Base-by-base conservation (phyloP, 1,284 basidiomycete genomes). In the Xerocomus nothofagi region DNA sequence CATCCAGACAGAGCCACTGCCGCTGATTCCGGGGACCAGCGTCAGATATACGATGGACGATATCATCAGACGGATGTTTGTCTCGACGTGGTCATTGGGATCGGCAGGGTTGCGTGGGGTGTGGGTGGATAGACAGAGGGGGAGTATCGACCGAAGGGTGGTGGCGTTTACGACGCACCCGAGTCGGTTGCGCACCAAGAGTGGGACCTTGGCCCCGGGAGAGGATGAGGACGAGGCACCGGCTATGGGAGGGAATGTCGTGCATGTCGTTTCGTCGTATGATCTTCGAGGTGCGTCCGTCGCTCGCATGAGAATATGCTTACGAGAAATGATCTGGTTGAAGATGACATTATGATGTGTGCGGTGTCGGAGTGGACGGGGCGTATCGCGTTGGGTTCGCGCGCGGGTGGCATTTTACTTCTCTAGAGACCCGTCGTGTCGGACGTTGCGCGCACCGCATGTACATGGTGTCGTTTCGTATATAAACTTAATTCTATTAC, bases 41-140 rank as follows among this genome's bases (percentile, higher is more conserved):
- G 20, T 34, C 1, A 30, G 23, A 15, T 37, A 44, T 3, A 37
- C 44, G 9, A 12, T 33, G 15, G 30, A 34, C 5, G 39, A 47
- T 6, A 34, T 54, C 0, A 12, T 45, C 15, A 42, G 69, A 10
- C 68, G 66, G 14, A 72, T 70, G 10, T 79, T 79, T 49, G 68
- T 80, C 24, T 72, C 72, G n/a, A 57, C 77, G 14, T 73, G 71
- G 54, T 64, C 70, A 3, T 56, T 82, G 3, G 79, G 80, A 0
- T 62, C 69, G 0, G 65, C 71, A 33, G 77, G 74, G 0, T 66
- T 67, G 47, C 72, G 79, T 3, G 79, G 77, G 0, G 65, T 78
- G 2, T 81, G 80, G 79, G 65, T 81, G 5, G 75, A 79, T 54
- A 66, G 78, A 24, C 61, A 63, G 34, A 67, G 74, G 39, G 69